These are phyloP conservation scores for Mycosarcoma maydis DNA, from an alignment of 1,284 basidiomycete species.

Conservation along the genomic window DNA sequence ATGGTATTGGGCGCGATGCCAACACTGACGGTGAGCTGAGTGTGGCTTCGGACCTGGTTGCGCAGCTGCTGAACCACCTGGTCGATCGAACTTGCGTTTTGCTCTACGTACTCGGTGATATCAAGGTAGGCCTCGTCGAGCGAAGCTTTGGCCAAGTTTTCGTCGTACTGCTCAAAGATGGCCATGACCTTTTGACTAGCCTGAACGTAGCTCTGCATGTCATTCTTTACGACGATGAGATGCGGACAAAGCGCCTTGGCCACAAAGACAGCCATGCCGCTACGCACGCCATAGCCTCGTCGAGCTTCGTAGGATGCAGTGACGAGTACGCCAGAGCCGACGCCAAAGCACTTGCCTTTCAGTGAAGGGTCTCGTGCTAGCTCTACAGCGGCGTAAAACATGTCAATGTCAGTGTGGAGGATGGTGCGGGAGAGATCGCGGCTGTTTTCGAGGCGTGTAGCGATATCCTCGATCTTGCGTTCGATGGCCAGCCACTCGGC, in stretches of 20 bases:
- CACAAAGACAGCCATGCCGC: conserved; percentile 76
- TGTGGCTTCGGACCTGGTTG: conserved; percentile 44
- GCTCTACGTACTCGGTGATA: conserved; percentile 79
- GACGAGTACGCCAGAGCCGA: conserved; percentile 61
- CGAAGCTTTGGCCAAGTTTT: conserved; percentile 80
- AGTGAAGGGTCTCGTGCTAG: conserved; percentile 81
- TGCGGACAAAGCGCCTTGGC: conserved; percentile 93
- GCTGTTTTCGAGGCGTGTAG: conserved; percentile 78
- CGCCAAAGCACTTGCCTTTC: conserved; percentile 70
- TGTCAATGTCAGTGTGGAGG: conserved; percentile 76
- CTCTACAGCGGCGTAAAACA: conserved; percentile 68
- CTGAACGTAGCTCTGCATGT: conserved; percentile 65
- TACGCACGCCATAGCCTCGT: conserved; percentile 76
- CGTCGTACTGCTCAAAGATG: conserved; percentile 80
- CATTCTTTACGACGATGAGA: conserved; percentile 76
- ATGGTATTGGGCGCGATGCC: conserved; percentile 73
- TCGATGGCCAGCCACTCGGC: conserved; percentile 47
- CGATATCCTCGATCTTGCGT: conserved; percentile 49
- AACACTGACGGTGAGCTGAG: conserved; percentile 85
- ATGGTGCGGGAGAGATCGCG: conserved; percentile 84
- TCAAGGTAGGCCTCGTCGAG: conserved; percentile 82
- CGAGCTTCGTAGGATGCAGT: conserved; percentile 63
- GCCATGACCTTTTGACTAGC: conserved; percentile 65
- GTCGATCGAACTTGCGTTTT: conserved; percentile 75
- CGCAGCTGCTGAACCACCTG: conserved; percentile 75